These are phyloP conservation scores for Staphylotrichum longicolle DNA, from an alignment of 495 filamentous ascomycete species.

Conservation along the genomic window DNA sequence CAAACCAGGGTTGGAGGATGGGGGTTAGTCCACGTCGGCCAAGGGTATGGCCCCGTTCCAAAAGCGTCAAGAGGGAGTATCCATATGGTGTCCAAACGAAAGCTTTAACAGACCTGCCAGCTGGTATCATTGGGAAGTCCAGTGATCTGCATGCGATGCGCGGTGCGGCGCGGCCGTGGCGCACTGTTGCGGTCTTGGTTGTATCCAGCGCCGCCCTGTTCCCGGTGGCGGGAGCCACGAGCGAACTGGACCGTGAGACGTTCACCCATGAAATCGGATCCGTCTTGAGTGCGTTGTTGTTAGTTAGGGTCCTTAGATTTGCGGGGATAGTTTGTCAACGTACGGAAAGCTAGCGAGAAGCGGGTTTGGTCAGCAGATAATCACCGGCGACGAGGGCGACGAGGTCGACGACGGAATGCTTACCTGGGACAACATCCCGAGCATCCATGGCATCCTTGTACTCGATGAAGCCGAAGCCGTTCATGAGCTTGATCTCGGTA, in stretches of 20 bases:
- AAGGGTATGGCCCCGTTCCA: conserved; percentile 27
- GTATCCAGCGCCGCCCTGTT: conserved; percentile 55
- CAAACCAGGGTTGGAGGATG: conserved; percentile 21
- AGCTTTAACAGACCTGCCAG: conserved; percentile 95
- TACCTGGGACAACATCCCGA: conserved; percentile 95
- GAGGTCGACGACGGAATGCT: conserved; percentile 29
- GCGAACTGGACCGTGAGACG: conserved; percentile 97
- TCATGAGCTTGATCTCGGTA: conserved; percentile 99
- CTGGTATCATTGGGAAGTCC: conserved; percentile 97
- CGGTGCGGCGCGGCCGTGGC: conserved; percentile 90
- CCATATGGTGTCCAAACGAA: conserved; percentile 48
- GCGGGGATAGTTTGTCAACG: conserved; percentile 37
- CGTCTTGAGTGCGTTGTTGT: conserved; percentile 62
- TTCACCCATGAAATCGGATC: conserved; percentile 96
- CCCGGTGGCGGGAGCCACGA: conserved; percentile 84
- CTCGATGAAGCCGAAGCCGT: conserved; percentile 98
- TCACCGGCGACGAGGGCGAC: conserved; percentile 20
- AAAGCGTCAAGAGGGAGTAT: conserved; percentile 32
- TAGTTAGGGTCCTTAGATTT: conserved; percentile 38
- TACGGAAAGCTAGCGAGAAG: conserved; percentile 54
- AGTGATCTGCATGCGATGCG: conserved; percentile 94
- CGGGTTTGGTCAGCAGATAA: conserved; percentile 25
- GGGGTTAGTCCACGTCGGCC: conserved; percentile 13
- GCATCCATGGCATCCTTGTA: conserved; percentile 98
- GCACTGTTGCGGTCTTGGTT: conserved; percentile 69